Evolutionary conservation across 2,329 filamentous ascomycete species (phyloP).

Genomic region (Seiridium cupressi): DNA sequence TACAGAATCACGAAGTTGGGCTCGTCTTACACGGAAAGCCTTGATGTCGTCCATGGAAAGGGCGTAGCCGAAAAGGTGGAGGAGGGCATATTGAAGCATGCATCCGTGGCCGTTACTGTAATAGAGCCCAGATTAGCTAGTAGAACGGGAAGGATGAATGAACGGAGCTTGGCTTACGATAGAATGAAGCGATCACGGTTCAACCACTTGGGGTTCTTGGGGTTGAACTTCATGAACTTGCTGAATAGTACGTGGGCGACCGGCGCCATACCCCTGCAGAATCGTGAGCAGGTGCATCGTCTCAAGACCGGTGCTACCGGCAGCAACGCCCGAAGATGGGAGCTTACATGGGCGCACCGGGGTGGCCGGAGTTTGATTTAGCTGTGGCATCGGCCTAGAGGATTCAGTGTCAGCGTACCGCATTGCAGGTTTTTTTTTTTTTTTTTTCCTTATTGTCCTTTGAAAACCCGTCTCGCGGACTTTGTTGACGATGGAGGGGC

Average conservation of each 20-base stretch:
- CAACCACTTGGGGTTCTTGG: conserved; percentile 95
- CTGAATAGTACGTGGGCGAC: conserved; percentile 96
- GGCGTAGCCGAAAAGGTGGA: conserved; percentile 92
- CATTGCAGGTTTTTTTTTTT: not conserved
- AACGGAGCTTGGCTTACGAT: conserved; percentile 67
- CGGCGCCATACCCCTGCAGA: conserved; percentile 75
- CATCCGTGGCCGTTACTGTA: conserved; percentile 94
- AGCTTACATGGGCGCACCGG: conserved; percentile 89
- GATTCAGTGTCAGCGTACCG: not conserved
- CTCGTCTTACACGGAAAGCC: conserved; percentile 81
- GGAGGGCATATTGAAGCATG: conserved; percentile 98
- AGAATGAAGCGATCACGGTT: conserved; percentile 99
- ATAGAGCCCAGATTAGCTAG: not conserved
- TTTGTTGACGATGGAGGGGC: conserved; percentile 28
- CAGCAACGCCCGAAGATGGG: not conserved
- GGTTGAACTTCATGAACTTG: conserved; percentile 99
- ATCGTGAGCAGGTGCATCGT: conserved; percentile 12
- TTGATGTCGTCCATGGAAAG: conserved; percentile 90
- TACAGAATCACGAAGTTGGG: not conserved
- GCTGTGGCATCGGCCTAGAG: conserved; percentile 94
- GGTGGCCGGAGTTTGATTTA: conserved; percentile 95
- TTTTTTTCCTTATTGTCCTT: conserved; percentile 7
- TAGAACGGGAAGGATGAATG: not conserved
- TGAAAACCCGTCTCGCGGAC: conserved; percentile 5
- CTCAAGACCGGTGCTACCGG: not conserved